Base-by-base conservation (phyloP, 805 yeast genomes). In the Cyberlindnera mrakii region DNA sequence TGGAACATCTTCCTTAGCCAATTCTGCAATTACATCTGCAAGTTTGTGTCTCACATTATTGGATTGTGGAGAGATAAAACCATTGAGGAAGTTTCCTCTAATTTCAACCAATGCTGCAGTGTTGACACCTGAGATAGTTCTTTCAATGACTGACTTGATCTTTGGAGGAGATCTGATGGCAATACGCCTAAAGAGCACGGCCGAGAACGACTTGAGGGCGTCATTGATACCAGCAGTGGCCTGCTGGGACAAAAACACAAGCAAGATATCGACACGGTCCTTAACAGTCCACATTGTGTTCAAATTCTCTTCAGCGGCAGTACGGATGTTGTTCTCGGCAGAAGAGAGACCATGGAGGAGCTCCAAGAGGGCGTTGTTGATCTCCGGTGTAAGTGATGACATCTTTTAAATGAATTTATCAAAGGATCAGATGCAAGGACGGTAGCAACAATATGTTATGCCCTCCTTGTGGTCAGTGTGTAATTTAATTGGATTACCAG, bases 1-100 rank as follows among this genome's bases (percentile, higher is more conserved):
- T 18, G 69, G 70, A 37, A 69, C 62, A 13, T 77, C 81, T 45
- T 79, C 83, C 55, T 82, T 80, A 2, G 96, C 95, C 37, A 91
- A 78, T 64, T 90, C 98, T 1, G 97, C 86, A 38, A 93, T 83
- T 8, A 96, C 95, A 68, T 93, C 99, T 2, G 96, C 82, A 39
- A 93, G 68, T 59, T 91, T 93, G 63, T 91, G 96, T 60, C 97
- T 80, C 29, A 88, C 88, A 49, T 77, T 78, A 48, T 78, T 78
- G n/a, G 84, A 68, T 59, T 82, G 87, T 46, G 73, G 81, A 10
- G 78, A 61, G 3, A 77, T 60, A 55, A 91, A 87, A 14, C 96
- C 98, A 45, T 74, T 74, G 51, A 90, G 70, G 32, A 91, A 72
- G 18, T 78, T 70, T 15, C 68, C 53, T 51, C 95, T 78, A 40